These are phyloP conservation scores for Oryza meyeriana DNA, from an alignment of 176 grass and related monocot species.

Conservation along the genomic window DNA sequence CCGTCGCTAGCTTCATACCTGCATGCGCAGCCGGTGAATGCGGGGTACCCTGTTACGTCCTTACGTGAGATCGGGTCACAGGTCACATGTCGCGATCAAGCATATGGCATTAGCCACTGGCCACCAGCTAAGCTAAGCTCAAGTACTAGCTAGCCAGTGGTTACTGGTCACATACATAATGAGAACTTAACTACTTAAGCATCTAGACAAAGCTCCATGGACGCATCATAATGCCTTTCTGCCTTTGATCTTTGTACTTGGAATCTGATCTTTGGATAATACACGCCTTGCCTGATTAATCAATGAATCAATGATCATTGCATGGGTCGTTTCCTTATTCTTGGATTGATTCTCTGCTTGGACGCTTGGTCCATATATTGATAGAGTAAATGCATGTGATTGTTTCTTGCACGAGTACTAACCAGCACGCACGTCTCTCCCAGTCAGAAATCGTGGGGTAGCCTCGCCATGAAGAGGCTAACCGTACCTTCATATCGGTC, in stretches of 20 bases:
- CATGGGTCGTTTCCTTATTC: background rate
- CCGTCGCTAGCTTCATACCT: background rate
- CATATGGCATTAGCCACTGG: background rate
- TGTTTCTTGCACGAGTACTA: background rate
- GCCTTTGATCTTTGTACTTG: background rate
- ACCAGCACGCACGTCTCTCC: background rate
- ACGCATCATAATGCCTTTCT: background rate
- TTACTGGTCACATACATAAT: background rate
- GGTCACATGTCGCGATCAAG: conserved; percentile 1
- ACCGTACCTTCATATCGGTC: background rate
- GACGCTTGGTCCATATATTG: background rate
- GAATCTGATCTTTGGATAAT: background rate
- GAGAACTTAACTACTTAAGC: background rate
- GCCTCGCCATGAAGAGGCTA: background rate
- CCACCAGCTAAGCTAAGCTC: background rate
- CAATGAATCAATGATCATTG: background rate
- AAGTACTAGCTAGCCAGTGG: background rate
- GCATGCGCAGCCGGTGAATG: conserved; percentile 21
- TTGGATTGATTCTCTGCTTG: background rate
- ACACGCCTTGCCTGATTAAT: background rate
- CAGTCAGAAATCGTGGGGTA: background rate
- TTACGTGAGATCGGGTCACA: conserved; percentile 13
- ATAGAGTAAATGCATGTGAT: background rate
- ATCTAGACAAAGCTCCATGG: background rate
- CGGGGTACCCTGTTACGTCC: conserved; percentile 10